Evolutionary conservation across 768 basidiomycete genomes (phyloP), one percentile per base, ranked within the genome.

Genomic region (Auriscalpium microsporum): DNA sequence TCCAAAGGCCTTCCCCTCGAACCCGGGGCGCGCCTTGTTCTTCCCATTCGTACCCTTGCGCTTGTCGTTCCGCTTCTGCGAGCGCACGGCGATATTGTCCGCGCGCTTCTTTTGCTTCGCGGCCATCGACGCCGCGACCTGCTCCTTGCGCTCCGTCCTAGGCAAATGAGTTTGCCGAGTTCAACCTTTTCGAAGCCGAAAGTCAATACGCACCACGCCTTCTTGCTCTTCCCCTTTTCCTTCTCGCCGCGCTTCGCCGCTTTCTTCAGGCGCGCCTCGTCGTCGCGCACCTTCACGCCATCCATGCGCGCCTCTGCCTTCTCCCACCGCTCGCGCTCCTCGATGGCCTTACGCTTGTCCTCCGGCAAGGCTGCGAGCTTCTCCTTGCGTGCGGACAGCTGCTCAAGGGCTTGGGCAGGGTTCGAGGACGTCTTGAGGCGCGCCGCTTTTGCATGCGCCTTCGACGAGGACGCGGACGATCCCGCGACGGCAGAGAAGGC

Each of bases 181-280:
- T 33, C 8, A 28, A 55, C 45, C 52, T 35, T 50, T 42, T 19
- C 10, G 21, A 17, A 14, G 21, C 37, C 34, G 47, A 56, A 45
- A 56, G 35, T 10, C 23, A 48, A n/a, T 36, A 73, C 86, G 54
- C 58, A 94, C 94, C 95, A 98, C 45, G 80, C 77, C 65, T 87
- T 88, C 68, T 88, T 90, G 56, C 84, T 83, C 74, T 90, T 94
- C 21, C 57, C 64, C 68, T 97, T 97, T 62, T 84, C 84, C 69
- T 95, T 94, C 71, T 96, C 95, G 60, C 90, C 86, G 68, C 90
- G 76, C 76, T 96, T 98, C 8, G 81, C 83, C 44, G 93, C 93
- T 74, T 96, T 97, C 75, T 95, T 97, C 64, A 99, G 69, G 46
- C 86, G 74, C 1, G 62, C 67, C 66, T 92, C 91, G 62, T 94